Base-by-base conservation (phyloP, 306 rosid genomes). In the Castanopsis chinensis region DNA sequence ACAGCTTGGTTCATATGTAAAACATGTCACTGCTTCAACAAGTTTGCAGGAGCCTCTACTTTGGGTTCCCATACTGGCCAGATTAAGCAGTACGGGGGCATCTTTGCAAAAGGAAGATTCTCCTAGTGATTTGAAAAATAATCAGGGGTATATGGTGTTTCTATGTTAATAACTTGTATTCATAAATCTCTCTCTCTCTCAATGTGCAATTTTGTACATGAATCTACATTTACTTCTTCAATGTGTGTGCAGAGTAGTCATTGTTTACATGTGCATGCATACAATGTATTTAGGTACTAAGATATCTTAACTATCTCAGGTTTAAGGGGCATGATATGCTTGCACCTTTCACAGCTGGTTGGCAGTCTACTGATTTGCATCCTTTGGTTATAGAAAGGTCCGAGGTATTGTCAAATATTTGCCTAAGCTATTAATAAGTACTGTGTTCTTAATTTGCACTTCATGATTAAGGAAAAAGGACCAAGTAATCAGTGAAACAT, bases 331-430 rank as follows among this genome's bases (percentile, higher is more conserved):
- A 95, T 81, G 88, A 83, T 73, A 95, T 95, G 99, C 98, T 95
- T 81, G 99, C 99, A 51, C 99, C 99, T 81, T 95, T 95, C 91
- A 95, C 98, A 11, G 87, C 98, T 27, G 99, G 98, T 82, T 85
- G 92, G 91, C 94, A 90, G 81, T 79, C 85, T 67, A 15, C 82
- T 56, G 94, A 91, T 81, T 28, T 78, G 81, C 41, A 86, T 80
- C 99, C 99, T 73, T 78, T 93, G 76, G 19, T 96, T 75, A 90
- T 96, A 77, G 99, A 90, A 5, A 96, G 80, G 84, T 93, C 99
- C 28, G 97, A 91, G 98, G 92, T 88, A 68, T 35, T 68, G 25
- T 45, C 52, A 68, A 13, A 6, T 27, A 63, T 8, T 6, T 14
- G 1, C 69, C 30, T 63, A 28, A 63, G 69, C 20, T 27, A 49